These are phyloP conservation scores for Scedosporium apiospermum DNA, from an alignment of 2,329 filamentous ascomycete genomes.

Conservation along the genomic window DNA sequence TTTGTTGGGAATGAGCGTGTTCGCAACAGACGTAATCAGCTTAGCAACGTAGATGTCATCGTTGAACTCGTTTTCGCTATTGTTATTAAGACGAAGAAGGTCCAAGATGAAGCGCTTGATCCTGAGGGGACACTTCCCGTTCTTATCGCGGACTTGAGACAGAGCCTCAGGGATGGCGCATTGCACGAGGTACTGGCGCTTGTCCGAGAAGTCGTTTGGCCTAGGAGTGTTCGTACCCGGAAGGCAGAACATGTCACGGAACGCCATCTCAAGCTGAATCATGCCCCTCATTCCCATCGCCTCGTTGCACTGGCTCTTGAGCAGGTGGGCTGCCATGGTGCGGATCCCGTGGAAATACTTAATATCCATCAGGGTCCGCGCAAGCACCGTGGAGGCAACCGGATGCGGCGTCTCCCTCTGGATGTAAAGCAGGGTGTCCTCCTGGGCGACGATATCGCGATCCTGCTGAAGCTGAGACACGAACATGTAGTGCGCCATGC, in stretches of 20 bases:
- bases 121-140: constrained; percentile 64
- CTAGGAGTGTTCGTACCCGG: constrained; percentile 67
- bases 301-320: constrained; percentile 65
- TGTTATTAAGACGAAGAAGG: constrained; percentile 88
- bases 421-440: constrained; percentile 68
- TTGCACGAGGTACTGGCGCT: constrained; percentile 75
- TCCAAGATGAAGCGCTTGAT: constrained; percentile 82
- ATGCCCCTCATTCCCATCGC: constrained; percentile 66
- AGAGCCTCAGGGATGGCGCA: constrained; percentile 75
- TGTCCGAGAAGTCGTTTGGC: constrained; percentile 87
- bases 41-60: constrained; percentile 83
- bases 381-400: constrained; percentile 79
- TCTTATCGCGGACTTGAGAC: constrained; percentile 61
- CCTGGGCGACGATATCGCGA: constrained; percentile 84
- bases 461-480: constrained; percentile 96
- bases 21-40: constrained; percentile 56
- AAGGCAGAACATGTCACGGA: constrained; percentile 81
- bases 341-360: constrained; percentile 93
- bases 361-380: constrained; percentile 80
- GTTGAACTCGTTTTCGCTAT: constrained; percentile 78
- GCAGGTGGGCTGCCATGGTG: constrained; percentile 68
- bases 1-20: constrained; percentile 43
- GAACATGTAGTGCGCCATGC: constrained; percentile 94
- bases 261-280: constrained; percentile 75
- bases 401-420: constrained; percentile 58